These are phyloP conservation scores for Blepharisma stoltei DNA, from an alignment of 73 alveolate genomes.

Conservation along the genomic window DNA sequence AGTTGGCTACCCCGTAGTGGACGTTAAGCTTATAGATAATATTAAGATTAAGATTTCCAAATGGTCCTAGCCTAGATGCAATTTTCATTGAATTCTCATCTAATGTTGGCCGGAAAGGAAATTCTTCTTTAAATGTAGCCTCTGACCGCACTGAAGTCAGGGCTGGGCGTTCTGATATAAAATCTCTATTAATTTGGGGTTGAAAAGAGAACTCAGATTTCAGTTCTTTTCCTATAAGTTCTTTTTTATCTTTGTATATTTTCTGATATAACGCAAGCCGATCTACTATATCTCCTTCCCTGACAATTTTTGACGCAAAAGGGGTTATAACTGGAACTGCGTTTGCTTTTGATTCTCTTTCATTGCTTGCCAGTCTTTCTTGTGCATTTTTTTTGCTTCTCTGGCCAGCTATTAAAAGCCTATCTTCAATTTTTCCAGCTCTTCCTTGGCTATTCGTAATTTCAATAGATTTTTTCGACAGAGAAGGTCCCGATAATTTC, in stretches of 20 bases:
- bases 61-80: neutral
- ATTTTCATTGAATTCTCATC: conserved; percentile 9
- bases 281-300: neutral
- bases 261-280: neutral
- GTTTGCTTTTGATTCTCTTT: neutral
- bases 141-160: too few species aligned
- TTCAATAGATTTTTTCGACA: neutral
- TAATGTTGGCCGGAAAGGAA: neutral
- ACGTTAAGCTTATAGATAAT: too few species aligned
- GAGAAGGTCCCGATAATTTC: neutral
- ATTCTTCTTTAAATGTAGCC: neutral
- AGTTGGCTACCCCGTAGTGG: too few species aligned
- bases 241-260: neutral
- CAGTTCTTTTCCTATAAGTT: neutral
- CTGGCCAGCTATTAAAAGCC: conserved; percentile 10
- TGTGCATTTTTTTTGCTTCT: neutral
- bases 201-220: conserved; percentile 5
- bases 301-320: neutral
- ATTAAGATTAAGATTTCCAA: too few species aligned
- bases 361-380: neutral
- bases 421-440: conserved; percentile 7
- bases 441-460: neutral
- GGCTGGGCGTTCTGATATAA: too few species aligned
- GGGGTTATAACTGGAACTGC: neutral
- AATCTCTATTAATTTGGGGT: neutral